Evolutionary conservation across 2,329 filamentous ascomycete species (phyloP).

Genomic region (Xylaria sp.): DNA sequence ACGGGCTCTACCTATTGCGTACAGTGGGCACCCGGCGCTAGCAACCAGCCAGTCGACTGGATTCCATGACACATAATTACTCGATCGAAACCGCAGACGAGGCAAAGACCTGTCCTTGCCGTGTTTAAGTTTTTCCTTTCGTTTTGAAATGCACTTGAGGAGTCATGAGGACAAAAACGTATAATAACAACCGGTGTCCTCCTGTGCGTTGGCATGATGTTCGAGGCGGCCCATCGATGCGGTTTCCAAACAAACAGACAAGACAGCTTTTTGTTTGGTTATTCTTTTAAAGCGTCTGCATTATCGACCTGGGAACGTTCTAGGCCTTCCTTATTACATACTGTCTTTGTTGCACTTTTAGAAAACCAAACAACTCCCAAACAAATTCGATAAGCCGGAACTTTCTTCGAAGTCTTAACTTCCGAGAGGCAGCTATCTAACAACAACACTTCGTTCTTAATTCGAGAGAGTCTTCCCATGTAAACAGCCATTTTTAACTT

Average conservation of each 20-base stretch:
- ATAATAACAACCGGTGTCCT: constrained; percentile 32
- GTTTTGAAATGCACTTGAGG: constrained; percentile 6
- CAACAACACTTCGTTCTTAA: neutral
- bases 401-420: neutral
- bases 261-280: neutral
- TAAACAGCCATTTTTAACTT: constrained; percentile 2
- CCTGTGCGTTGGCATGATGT: neutral
- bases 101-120: constrained; percentile 15
- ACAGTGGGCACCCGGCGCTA: constrained; percentile 6
- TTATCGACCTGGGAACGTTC: constrained; percentile 9
- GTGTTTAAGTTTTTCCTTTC: constrained; percentile 27
- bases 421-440: neutral
- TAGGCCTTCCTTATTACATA: neutral
- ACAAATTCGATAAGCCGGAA: neutral
- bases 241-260: neutral
- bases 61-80: constrained; percentile 53
- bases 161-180: constrained; percentile 33
- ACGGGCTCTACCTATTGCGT: no score
- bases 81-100: constrained; percentile 46
- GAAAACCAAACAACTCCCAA: neutral
- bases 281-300: constrained; percentile 17
- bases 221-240: neutral
- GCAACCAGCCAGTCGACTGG: constrained; percentile 29
- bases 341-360: constrained; percentile 6
- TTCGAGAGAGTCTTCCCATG: neutral